These are phyloP conservation scores for Eurotiales sp. DNA, from an alignment of 2,329 filamentous ascomycete species.

Conservation along the genomic window DNA sequence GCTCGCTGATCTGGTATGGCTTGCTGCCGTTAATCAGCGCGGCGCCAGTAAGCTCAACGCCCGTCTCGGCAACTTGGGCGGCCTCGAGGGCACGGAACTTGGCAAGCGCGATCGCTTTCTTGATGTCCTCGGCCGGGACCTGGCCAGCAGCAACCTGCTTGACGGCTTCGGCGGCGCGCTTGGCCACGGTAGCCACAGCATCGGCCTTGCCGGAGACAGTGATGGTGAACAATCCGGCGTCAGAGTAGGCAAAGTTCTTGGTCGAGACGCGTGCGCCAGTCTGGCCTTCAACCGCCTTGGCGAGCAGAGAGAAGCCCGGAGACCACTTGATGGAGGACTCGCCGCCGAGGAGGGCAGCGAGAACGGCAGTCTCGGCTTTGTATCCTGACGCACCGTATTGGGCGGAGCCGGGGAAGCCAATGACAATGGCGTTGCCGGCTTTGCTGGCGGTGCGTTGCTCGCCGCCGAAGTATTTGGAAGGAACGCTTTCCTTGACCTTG, in stretches of 20 bases:
- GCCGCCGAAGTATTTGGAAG: slow-evolving; percentile 87
- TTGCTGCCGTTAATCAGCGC: slow-evolving; percentile 77
- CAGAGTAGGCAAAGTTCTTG: slow-evolving; percentile 81
- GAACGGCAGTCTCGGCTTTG: slow-evolving; percentile 86
- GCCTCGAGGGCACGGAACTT: slow-evolving; percentile 88
- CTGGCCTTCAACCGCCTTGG: slow-evolving; percentile 68
- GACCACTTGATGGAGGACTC: slow-evolving; percentile 94
- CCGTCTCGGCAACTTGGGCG: slow-evolving; percentile 71
- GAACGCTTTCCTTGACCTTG: slow-evolving; percentile 55
- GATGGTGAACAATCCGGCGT: slow-evolving; percentile 84
- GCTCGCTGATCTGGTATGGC: slow-evolving; percentile 76
- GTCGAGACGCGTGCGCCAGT: slow-evolving; percentile 67
- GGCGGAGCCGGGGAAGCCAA: slow-evolving; percentile 90
- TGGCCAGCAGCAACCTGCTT: slow-evolving; percentile 75
- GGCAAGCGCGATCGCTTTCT: slow-evolving; percentile 86
- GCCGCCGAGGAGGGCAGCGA: slow-evolving; percentile 84
- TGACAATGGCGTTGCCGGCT: slow-evolving; percentile 75
- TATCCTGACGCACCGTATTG: slow-evolving; percentile 65
- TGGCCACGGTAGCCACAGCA: slow-evolving; percentile 69
- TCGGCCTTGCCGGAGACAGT: slow-evolving; percentile 71
- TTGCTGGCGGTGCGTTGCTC: slow-evolving; percentile 83
- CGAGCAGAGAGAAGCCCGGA: slow-evolving; percentile 82
- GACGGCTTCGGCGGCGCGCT: slow-evolving; percentile 73
- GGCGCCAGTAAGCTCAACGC: slow-evolving; percentile 78
- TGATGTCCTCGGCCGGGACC: slow-evolving; percentile 77